A percentile compares a stretch with the other conserved stretches of the same genome.
Evolutionary conservation across 257 asterid species (phyloP).

Genomic region (Scutellaria minor): DNA sequence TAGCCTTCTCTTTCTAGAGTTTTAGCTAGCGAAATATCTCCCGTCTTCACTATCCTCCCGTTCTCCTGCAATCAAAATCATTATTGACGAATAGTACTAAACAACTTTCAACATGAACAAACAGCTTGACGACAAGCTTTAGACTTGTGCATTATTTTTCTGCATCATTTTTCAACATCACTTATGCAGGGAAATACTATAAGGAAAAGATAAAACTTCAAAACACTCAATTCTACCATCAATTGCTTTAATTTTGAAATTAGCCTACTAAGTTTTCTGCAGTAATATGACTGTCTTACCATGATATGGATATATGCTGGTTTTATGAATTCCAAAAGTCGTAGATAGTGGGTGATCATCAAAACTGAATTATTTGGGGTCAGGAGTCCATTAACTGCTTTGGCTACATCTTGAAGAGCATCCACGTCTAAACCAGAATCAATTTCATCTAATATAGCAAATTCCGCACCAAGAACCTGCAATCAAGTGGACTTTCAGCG

Average conservation of each 20-base stretch:
- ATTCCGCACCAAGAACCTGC: conserved; percentile 97
- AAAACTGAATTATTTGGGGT: conserved; percentile 75
- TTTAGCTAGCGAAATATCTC: conserved; percentile 80
- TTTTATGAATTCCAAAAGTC: conserved; percentile 84
- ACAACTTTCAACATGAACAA: background rate
- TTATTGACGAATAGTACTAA: conserved; percentile 13
- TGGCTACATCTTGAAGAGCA: conserved; percentile 92
- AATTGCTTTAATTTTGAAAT: background rate
- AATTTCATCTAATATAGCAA: conserved; percentile 89
- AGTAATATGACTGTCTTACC: conserved; percentile 58
- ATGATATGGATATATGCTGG: conserved; percentile 84
- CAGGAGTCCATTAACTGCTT: conserved; percentile 76
- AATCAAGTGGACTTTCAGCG: conserved; percentile 33
- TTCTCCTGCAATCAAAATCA: conserved; percentile 62
- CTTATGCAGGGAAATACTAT: background rate
- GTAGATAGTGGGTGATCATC: conserved; percentile 94
- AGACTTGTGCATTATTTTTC: background rate
- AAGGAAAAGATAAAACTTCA: conserved; percentile 10
- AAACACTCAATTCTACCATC: background rate
- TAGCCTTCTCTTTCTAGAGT: conserved; percentile 80
- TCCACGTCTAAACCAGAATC: conserved; percentile 99
- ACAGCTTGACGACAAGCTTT: too few relatives aligned
- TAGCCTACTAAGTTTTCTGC: background rate
- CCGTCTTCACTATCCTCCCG: conserved; percentile 86
- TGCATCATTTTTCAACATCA: background rate